A percentile compares a stretch with the other conserved stretches of the same genome.
Evolutionary conservation across 129 eudicot genomes (phyloP).

Genomic region (Apium graveolens): DNA sequence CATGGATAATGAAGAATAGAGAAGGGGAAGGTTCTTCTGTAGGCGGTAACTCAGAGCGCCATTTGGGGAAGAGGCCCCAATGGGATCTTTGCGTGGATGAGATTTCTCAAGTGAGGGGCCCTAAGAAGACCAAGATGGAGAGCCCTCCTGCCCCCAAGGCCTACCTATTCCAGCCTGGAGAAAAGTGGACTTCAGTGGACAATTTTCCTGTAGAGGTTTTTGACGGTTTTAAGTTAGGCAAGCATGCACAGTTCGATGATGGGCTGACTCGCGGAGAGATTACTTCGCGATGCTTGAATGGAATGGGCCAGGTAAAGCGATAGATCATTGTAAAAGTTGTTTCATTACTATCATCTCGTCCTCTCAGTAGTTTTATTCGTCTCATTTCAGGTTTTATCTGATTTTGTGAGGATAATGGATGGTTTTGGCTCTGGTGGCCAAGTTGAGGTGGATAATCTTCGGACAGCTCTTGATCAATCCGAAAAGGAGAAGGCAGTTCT

Average conservation of each 20-base stretch:
- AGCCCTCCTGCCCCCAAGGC: background rate
- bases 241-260: background rate
- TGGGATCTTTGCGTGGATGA: background rate
- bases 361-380: background rate
- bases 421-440: background rate
- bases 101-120: background rate
- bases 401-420: background rate
- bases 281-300: background rate
- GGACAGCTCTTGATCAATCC: background rate
- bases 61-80: background rate
- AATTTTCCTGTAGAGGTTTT: background rate
- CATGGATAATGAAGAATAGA: background rate
- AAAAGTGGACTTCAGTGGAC: background rate
- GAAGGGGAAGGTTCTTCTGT: background rate
- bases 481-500: background rate
- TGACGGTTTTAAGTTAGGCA: background rate
- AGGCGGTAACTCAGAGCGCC: background rate
- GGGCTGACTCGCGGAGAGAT: background rate
- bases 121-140: background rate
- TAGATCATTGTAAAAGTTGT: background rate
- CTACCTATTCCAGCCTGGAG: background rate
- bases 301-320: background rate
- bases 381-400: background rate
- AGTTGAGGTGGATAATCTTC: background rate
- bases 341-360: background rate